phyloP scores from a whole-genome alignment of 2,329 filamentous ascomycete species.

The Fusarium cicatricum region DNA sequence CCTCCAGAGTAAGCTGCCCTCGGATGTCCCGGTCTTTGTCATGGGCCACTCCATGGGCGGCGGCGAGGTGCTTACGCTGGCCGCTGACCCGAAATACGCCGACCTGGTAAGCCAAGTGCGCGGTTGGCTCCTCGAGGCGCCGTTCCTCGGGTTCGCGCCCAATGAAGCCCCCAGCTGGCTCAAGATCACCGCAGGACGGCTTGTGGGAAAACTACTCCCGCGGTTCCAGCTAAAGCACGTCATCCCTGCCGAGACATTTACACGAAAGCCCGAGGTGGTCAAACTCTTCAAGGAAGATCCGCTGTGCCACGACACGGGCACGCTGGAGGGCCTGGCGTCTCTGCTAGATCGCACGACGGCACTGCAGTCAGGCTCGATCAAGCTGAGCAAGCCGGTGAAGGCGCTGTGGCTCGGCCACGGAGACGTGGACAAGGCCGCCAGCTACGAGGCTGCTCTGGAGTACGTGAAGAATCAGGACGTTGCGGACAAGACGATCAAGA shows the following conservation, averaged over 20 bases:
- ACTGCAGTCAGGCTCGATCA: constrained; percentile 64
- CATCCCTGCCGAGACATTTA: constrained; percentile 70
- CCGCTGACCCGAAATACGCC: constrained; percentile 58
- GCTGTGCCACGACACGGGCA: constrained; percentile 84
- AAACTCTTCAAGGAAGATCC: constrained; percentile 69
- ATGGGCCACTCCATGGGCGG: constrained; percentile 95
- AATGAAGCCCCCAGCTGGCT: constrained; percentile 69
- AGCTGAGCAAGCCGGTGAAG: constrained; percentile 61
- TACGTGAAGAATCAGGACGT: constrained; percentile 68
- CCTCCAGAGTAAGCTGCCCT: constrained; percentile 66
- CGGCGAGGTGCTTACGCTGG: constrained; percentile 73
- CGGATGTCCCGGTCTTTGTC: constrained; percentile 74
- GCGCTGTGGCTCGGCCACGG: constrained; percentile 80
- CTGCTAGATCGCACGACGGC: constrained; percentile 77
- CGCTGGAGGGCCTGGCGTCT: constrained; percentile 79
- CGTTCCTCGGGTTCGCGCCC: constrained; percentile 78
- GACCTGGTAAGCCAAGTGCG: constrained; percentile 68
- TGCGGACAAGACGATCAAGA: constrained; percentile 74
- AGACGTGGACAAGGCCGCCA: constrained; percentile 74
- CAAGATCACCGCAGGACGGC: constrained; percentile 70
- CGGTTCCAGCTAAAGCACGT: constrained; percentile 71
- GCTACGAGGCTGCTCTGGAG: constrained; percentile 68
- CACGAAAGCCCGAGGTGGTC: constrained; percentile 71
- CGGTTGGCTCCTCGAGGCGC: constrained; percentile 80
- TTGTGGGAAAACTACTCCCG: constrained; percentile 75